Evolutionary conservation across 306 rosid genomes (phyloP).

Genomic region (Rosa lucieae): DNA sequence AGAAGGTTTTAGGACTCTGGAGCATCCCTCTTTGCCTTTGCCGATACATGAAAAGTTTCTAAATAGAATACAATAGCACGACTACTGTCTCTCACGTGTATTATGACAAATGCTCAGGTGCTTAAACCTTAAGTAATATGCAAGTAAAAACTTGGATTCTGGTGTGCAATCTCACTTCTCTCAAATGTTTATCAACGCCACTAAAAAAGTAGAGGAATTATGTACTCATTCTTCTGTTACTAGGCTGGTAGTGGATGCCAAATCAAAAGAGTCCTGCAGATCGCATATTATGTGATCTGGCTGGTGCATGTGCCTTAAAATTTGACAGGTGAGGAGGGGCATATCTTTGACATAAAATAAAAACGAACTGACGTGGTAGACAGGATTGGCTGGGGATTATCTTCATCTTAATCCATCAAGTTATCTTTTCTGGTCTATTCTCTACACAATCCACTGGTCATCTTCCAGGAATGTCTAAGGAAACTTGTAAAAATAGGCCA

Average conservation of each 20-base stretch:
- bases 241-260: constrained; percentile 10
- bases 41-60: background rate
- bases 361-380: constrained; percentile 6
- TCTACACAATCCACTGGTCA: background rate
- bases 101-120: constrained; percentile 4
- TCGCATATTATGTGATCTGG: constrained; percentile 2
- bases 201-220: background rate
- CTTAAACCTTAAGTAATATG: background rate
- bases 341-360: background rate
- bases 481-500: background rate
- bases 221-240: background rate
- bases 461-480: background rate
- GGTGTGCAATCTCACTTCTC: background rate
- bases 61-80: background rate
- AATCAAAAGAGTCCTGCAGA: constrained; percentile 12
- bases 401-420: constrained; percentile 4
- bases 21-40: constrained; percentile 6
- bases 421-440: background rate
- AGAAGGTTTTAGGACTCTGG: background rate
- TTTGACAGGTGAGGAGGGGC: background rate
- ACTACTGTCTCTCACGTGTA: constrained; percentile 1
- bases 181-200: background rate
- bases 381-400: background rate
- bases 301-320: constrained; percentile 5
- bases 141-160: constrained; percentile 2